These are phyloP conservation scores for Suillus decipiens DNA, from an alignment of 768 basidiomycete genomes.

Conservation along the genomic window DNA sequence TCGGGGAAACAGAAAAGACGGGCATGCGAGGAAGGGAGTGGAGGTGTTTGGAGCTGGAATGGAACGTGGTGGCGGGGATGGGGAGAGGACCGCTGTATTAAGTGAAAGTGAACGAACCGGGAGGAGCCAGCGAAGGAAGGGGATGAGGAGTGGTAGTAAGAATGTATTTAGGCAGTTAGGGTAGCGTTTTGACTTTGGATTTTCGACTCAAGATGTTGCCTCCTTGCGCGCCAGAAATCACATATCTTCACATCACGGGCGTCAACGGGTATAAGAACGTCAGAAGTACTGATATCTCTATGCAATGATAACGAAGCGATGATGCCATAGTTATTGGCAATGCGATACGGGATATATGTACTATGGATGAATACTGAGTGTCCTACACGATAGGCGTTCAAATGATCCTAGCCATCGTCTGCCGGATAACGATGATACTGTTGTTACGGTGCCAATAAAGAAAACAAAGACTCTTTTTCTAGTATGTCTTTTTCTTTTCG, in stretches of 20 bases:
- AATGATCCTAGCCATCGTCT: background rate
- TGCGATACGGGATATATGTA: constrained; percentile 7
- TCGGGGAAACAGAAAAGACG: constrained; percentile 24
- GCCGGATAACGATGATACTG: background rate
- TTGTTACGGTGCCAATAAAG: background rate
- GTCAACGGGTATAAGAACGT: background rate
- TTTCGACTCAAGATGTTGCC: background rate
- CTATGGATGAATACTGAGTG: background rate
- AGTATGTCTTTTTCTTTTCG: constrained; percentile 98
- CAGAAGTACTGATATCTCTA: background rate
- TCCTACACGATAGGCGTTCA: background rate
- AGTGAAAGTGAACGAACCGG: constrained; percentile 74
- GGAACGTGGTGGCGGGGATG: constrained; percentile 73
- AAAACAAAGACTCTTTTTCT: background rate
- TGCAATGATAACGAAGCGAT: background rate
- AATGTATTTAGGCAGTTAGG: constrained; percentile 62
- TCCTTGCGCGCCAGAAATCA: background rate
- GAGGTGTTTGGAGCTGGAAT: constrained; percentile 87
- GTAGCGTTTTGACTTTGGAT: constrained; percentile 1
- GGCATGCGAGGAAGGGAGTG: constrained; percentile 52
- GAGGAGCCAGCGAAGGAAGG: constrained; percentile 75
- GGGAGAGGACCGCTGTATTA: constrained; percentile 46
- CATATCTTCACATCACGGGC: background rate
- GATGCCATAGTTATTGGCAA: constrained; percentile 5
- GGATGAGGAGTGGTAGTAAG: constrained; percentile 86